A percentile compares a stretch with the other conserved stretches of the same genome.
phyloP scores from a whole-genome alignment of 2,329 filamentous ascomycete genomes.

The Neofusicoccum umdonicola region DNA sequence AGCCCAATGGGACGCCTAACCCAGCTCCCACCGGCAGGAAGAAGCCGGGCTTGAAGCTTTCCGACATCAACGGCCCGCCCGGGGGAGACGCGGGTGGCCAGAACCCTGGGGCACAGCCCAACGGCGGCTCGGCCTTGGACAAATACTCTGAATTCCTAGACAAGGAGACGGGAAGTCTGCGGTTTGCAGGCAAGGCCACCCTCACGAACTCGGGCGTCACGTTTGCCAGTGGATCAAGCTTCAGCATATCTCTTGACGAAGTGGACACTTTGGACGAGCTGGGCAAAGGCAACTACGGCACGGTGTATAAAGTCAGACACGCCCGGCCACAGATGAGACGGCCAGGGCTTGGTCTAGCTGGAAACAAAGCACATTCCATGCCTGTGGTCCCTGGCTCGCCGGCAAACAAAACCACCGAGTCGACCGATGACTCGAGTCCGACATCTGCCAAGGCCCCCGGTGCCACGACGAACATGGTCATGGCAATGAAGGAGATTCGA shows the following conservation, averaged over 20 bases:
- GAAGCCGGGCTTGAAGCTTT: constrained; percentile 44
- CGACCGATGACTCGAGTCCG: constrained; percentile 34
- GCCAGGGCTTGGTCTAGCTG: constrained; percentile 59
- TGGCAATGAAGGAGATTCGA: constrained; percentile 99
- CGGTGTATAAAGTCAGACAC: constrained; percentile 94
- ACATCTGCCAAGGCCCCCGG: constrained; percentile 35
- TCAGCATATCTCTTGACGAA: constrained; percentile 93
- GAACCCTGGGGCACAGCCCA: constrained; percentile 28
- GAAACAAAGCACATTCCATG: constrained; percentile 51
- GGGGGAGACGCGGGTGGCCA: constrained; percentile 25
- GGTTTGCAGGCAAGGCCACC: constrained; percentile 87
- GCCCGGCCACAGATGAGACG: constrained; percentile 65
- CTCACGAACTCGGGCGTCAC: constrained; percentile 88
- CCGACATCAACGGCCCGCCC: constrained; percentile 39
- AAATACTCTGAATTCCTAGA: constrained; percentile 83
- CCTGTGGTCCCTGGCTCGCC: constrained; percentile 34
- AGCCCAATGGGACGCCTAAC: constrained; percentile 32
- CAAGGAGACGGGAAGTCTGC: constrained; percentile 84
- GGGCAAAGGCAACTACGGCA: constrained; percentile 97
- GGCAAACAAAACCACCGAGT: constrained; percentile 27
- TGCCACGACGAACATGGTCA: constrained; percentile 70
- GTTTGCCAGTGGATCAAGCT: constrained; percentile 84
- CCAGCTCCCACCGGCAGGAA: constrained; percentile 36
- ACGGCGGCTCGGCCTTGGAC: constrained; percentile 51
- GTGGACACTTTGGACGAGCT: constrained; percentile 90